Evolutionary conservation across 176 grass and related monocot genomes (phyloP).

Genomic region (Olyra latifolia): DNA sequence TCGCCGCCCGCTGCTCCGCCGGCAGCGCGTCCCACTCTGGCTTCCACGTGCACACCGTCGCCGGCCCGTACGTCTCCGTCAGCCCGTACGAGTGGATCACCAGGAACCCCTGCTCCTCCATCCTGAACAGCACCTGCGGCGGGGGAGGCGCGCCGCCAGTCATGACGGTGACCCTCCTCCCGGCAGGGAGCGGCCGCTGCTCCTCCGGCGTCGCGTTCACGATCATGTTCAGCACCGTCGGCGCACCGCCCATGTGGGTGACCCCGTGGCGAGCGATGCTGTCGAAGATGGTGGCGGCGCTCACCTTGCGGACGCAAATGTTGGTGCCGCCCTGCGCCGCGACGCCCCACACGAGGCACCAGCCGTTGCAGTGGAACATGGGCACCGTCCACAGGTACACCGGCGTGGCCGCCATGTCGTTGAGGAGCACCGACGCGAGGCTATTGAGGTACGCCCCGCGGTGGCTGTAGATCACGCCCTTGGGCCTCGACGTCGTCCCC

Average conservation of each 20-base stretch:
- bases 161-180: conserved; percentile 42
- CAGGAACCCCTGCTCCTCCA: conserved; percentile 71
- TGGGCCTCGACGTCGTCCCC: conserved; percentile 71
- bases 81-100: conserved; percentile 78
- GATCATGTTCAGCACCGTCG: conserved; percentile 75
- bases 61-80: conserved; percentile 85
- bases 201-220: conserved; percentile 47
- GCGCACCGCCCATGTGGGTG: conserved; percentile 75
- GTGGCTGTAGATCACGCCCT: conserved; percentile 83
- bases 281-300: conserved; percentile 51
- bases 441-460: conserved; percentile 68
- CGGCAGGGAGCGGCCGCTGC: conserved; percentile 11
- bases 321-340: conserved; percentile 76
- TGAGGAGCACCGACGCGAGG: conserved; percentile 48
- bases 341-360: conserved; percentile 74
- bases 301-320: conserved; percentile 62
- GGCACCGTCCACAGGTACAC: conserved; percentile 86
- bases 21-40: conserved; percentile 82
- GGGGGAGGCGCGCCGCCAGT: conserved; percentile 71
- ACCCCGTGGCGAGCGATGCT: conserved; percentile 38
- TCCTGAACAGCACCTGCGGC: conserved; percentile 54
- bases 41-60: conserved; percentile 63
- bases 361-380: conserved; percentile 95
- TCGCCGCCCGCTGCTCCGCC: conserved; percentile 49
- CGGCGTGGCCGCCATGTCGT: conserved; percentile 46